Conservation (phyloP, 306 rosid genomes). For the Fragaria nilgerrensis region DNA sequence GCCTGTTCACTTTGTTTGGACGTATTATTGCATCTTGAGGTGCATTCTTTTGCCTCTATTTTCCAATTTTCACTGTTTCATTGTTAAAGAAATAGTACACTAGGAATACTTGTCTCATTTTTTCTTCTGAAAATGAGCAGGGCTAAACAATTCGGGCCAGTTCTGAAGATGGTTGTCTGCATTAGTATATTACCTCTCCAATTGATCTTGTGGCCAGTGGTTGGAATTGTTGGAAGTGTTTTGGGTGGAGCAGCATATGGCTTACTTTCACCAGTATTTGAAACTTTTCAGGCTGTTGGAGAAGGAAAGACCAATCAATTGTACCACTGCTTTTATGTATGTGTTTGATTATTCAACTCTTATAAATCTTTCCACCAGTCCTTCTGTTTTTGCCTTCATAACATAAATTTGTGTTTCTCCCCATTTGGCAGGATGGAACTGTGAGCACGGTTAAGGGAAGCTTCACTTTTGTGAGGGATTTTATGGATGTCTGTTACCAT, state of each 20-base stretch:
- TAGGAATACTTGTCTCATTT: not conserved
- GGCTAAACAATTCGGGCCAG: conserved; percentile 69
- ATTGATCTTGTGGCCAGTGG: conserved; percentile 61
- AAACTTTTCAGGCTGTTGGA: conserved; percentile 82
- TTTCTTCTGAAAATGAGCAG: conserved; percentile 36
- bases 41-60: conserved; percentile 29
- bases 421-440: conserved; percentile 74
- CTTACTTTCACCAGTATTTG: conserved; percentile 63
- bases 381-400: conserved; percentile 25
- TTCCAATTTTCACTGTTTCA: conserved; percentile 4
- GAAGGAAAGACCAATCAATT: conserved; percentile 66
- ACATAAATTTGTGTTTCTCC: conserved; percentile 22
- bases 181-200: conserved; percentile 55
- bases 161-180: conserved; percentile 70
- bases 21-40: conserved; percentile 77
- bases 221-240: conserved; percentile 76
- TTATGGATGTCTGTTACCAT: conserved; percentile 63
- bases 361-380: conserved; percentile 9
- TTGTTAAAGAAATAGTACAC: not conserved
- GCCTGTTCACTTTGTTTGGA: conserved; percentile 65
- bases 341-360: conserved; percentile 28
- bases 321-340: conserved; percentile 71
- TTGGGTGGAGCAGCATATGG: conserved; percentile 85
- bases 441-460: conserved; percentile 60
- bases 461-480: conserved; percentile 67